Evolutionary conservation across 2,329 filamentous ascomycete species (phyloP).

Genomic region (Drechslera avenae): DNA sequence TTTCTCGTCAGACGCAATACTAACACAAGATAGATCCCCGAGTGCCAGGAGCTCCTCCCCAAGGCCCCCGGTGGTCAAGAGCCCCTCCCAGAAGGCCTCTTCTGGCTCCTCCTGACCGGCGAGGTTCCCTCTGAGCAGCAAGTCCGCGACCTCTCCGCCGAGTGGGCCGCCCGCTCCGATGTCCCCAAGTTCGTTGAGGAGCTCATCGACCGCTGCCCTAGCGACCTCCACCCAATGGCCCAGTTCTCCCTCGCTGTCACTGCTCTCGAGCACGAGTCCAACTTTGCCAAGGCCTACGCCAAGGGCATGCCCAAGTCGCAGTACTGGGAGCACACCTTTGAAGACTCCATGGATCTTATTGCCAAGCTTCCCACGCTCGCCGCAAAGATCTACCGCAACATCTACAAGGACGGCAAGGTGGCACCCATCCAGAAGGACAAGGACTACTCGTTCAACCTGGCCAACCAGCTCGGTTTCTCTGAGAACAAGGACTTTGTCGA

Average conservation of each 20-base stretch:
- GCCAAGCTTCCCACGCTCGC: constrained; percentile 99
- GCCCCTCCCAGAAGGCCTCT: constrained; percentile 97
- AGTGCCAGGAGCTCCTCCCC: constrained; percentile 96
- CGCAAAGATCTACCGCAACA: constrained; percentile 98
- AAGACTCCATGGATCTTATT: constrained; percentile 99
- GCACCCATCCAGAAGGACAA: constrained; percentile 95
- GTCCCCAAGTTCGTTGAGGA: constrained; percentile 98
- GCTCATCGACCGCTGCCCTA: constrained; percentile 99
- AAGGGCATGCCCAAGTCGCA: constrained; percentile 99
- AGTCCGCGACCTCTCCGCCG: constrained; percentile 95
- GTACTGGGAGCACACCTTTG: constrained; percentile 99
- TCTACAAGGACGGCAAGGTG: constrained; percentile 99
- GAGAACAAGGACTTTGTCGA: constrained; percentile 96
- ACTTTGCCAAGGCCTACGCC: constrained; percentile 97
- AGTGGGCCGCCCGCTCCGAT: constrained; percentile 97
- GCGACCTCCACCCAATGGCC: constrained; percentile 98
- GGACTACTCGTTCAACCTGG: constrained; percentile 99
- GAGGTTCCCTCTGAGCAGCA: constrained; percentile 98
- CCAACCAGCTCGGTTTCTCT: constrained; percentile 97
- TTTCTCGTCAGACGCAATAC: constrained; percentile 17
- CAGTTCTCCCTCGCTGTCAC: constrained; percentile 98
- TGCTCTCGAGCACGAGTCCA: constrained; percentile 96
- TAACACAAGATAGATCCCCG: constrained; percentile 70
- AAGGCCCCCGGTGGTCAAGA: constrained; percentile 96
- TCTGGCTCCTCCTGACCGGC: constrained; percentile 98